Conservation (phyloP, 2,329 filamentous ascomycete species). For the Aspergillus floridensis region DNA sequence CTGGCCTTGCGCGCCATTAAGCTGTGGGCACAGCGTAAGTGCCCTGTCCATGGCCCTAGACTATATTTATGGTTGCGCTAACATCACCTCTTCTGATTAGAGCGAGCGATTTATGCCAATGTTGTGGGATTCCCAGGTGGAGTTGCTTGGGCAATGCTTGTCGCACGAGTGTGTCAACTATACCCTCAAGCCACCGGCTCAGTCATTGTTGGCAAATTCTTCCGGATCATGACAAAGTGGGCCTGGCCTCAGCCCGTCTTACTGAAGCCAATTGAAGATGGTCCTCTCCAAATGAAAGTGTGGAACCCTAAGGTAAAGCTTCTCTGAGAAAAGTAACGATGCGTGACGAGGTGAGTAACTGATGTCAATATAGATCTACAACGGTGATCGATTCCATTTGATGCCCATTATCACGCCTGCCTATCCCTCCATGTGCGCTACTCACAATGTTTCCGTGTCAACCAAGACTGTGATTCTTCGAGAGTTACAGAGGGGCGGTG, state of each 20-base stretch:
- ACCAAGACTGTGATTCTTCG: conserved; percentile 79
- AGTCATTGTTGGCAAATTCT: conserved; percentile 90
- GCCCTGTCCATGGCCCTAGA: too few species aligned
- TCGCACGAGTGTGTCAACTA: conserved; percentile 90
- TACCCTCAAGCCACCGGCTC: conserved; percentile 90
- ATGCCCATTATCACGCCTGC: conserved; percentile 99
- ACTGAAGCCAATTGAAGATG: conserved; percentile 82
- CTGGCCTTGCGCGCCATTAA: conserved; percentile 89
- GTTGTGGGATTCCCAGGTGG: conserved; percentile 96
- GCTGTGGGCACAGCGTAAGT: conserved; percentile 79
- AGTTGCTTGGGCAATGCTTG: conserved; percentile 97
- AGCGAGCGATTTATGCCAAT: conserved; percentile 89
- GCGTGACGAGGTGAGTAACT: neutral
- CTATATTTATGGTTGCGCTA: neutral
- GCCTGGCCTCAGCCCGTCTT: conserved; percentile 91
- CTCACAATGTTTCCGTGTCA: conserved; percentile 86
- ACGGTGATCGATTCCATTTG: conserved; percentile 76
- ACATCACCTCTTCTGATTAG: conserved; percentile 25
- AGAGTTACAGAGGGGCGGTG: conserved; percentile 74
- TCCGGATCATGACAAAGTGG: conserved; percentile 86
- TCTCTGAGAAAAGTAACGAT: neutral
- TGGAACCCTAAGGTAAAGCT: conserved; percentile 83
- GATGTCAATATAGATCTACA: conserved; percentile 60
- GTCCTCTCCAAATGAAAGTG: conserved; percentile 74
- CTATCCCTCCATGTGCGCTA: conserved; percentile 96